Percentiles rank a stretch among this genome's conserved stretches.
Evolutionary conservation across 495 filamentous ascomycete genomes (phyloP).

Genomic region (Hypoxylon lienhwacheense): DNA sequence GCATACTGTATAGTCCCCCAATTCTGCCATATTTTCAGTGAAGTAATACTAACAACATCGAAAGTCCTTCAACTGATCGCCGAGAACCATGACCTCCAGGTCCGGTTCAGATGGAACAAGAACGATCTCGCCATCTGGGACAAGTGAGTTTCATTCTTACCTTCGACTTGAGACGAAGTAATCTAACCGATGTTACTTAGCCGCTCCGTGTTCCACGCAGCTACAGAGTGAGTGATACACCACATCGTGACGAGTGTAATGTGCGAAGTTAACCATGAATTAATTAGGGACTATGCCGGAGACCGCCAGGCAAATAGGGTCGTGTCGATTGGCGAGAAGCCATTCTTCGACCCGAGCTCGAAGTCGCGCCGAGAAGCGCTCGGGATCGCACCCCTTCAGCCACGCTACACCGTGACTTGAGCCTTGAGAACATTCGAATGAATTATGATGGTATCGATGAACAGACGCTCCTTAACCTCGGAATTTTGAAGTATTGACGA

Average conservation of each 20-base stretch:
- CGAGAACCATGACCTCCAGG: constrained; percentile 76
- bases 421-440: no score
- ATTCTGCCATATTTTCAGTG: not conserved
- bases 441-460: no score
- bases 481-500: no score
- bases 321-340: constrained; percentile 66
- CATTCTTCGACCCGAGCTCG: constrained; percentile 62
- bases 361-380: constrained; percentile 61
- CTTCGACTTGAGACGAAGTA: no score
- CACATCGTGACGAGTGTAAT: not conserved
- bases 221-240: constrained; percentile 46
- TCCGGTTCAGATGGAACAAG: constrained; percentile 63
- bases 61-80: constrained; percentile 60
- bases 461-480: no score
- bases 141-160: constrained; percentile 47
- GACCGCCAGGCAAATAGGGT: constrained; percentile 62
- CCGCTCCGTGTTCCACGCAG: constrained; percentile 65
- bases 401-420: not conserved
- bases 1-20: constrained; percentile 52
- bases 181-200: constrained; percentile 35
- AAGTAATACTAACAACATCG: not conserved
- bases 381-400: constrained; percentile 33
- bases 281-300: constrained; percentile 56
- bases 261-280: constrained; percentile 25
- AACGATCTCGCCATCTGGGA: constrained; percentile 73